Percentiles rank a stretch among this genome's conserved stretches.
phyloP scores from a whole-genome alignment of 352 stramenopile species.

The Pythium phragmiticola region DNA sequence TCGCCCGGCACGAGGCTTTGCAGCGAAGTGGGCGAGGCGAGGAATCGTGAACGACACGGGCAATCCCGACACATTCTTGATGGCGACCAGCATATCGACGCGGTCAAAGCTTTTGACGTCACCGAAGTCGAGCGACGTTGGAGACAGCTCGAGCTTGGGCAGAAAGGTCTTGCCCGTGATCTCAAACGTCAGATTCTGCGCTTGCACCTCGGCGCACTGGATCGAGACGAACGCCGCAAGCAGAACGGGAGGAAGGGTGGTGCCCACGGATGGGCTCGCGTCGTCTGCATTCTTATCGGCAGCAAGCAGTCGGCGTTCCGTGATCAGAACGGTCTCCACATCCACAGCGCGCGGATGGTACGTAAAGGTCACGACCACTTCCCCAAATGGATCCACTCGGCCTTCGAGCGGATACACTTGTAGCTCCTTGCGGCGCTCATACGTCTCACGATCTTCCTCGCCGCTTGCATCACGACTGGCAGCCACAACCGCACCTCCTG shows the following conservation, averaged over 20 bases:
- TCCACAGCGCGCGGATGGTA: conserved; percentile 51
- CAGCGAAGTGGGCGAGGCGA: conserved; percentile 77
- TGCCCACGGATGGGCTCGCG: background rate
- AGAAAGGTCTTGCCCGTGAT: conserved; percentile 59
- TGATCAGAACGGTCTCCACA: conserved; percentile 27
- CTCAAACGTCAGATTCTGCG: conserved; percentile 77
- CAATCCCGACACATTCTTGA: conserved; percentile 81
- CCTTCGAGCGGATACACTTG: conserved; percentile 55
- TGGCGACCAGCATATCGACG: conserved; percentile 76
- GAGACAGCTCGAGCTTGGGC: conserved; percentile 49
- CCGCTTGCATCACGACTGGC: background rate
- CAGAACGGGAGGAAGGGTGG: conserved; percentile 20
- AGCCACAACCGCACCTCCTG: background rate
- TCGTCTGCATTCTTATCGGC: conserved; percentile 10
- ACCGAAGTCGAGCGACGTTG: conserved; percentile 74
- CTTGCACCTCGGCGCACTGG: conserved; percentile 58
- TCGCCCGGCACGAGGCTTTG: conserved; percentile 55
- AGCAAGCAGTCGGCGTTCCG: conserved; percentile 24
- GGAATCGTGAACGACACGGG: conserved; percentile 62
- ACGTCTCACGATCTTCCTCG: conserved; percentile 64
- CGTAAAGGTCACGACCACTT: conserved; percentile 43
- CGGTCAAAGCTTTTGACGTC: conserved; percentile 76
- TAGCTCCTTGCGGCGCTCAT: conserved; percentile 71
- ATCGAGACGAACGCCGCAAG: conserved; percentile 77
- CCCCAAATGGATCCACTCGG: conserved; percentile 58